These are phyloP conservation scores for Lactarius evosmus DNA, from an alignment of 768 basidiomycete genomes.

Conservation along the genomic window DNA sequence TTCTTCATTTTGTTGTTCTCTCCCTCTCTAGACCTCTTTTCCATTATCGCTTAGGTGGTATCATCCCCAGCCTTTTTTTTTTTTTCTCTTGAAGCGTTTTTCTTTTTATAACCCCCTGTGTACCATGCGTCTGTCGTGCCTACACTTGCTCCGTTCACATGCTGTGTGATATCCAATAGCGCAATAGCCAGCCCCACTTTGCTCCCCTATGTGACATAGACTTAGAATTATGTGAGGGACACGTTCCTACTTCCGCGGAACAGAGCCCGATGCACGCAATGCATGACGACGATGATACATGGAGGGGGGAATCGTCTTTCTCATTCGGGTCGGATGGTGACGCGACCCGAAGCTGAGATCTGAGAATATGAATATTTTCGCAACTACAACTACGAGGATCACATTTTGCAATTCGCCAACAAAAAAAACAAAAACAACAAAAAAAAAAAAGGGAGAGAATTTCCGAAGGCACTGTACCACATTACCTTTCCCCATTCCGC, in stretches of 20 bases:
- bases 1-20: neutral
- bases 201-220: neutral
- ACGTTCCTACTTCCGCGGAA: neutral
- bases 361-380: neutral
- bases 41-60: neutral
- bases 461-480: neutral
- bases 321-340: neutral
- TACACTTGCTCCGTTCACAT: slow-evolving; percentile 11
- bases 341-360: neutral
- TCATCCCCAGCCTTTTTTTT: neutral
- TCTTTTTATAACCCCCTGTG: slow-evolving; percentile 12
- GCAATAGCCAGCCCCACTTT: slow-evolving; percentile 5
- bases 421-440: neutral
- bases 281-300: neutral
- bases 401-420: neutral
- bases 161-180: slow-evolving; percentile 19
- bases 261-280: neutral
- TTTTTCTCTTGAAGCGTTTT: neutral
- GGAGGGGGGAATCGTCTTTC: neutral
- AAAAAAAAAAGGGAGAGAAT: neutral
- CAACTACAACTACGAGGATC: neutral
- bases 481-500: neutral
- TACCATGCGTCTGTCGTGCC: slow-evolving; percentile 18
- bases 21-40: neutral
- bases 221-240: neutral